Base-by-base conservation (phyloP, 1,284 basidiomycete species). In the Athelia sp. region DNA sequence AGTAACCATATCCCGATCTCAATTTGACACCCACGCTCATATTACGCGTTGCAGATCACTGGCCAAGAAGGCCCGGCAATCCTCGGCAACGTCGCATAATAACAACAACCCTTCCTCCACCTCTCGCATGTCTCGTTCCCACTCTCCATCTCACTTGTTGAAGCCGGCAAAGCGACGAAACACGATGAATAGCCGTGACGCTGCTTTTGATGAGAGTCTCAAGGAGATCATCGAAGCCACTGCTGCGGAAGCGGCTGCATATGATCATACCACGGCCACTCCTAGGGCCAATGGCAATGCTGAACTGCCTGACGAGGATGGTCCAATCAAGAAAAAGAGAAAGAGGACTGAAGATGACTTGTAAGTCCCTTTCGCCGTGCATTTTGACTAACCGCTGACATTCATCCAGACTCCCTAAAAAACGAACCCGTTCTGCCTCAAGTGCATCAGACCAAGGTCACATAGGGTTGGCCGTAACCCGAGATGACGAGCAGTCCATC, bases 131-230 rank as follows among this genome's bases (percentile, higher is more conserved):
- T 88, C 87, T 49, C 84, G 87, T 46, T 90, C 88, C 13, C 87
- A 82, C 63, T 90, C 88, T 9, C 87, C 87, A 1, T 72, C 74
- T 22, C 65, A 76, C 46, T 64, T 73, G n/a, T 72, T 78, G 45
- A 75, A 76, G 55, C 73, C 79, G n/a, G 75, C 83, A 31, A 96
- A 94, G 70, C 82, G 92, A 52, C 78, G 95, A 53, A 93, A 91
- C 59, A 98, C 96, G 49, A 97, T 99, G 93, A 99, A 98, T 66
- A 95, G 91, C 61, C 78, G 95, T 51, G 95, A 97, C 62, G 90
- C 94, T 6, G 91, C 89, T 3, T 97, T 96, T 64, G 93, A 97
- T 62, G 91, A 95, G 65, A 89, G 85, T 54, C 64, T 85, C 49
- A 83, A 85, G 62, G 81, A 84, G 56, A 71, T 87, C 48, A 80